Evolutionary conservation across 768 basidiomycete genomes (phyloP).

Genomic region (Mycena vulgaris): DNA sequence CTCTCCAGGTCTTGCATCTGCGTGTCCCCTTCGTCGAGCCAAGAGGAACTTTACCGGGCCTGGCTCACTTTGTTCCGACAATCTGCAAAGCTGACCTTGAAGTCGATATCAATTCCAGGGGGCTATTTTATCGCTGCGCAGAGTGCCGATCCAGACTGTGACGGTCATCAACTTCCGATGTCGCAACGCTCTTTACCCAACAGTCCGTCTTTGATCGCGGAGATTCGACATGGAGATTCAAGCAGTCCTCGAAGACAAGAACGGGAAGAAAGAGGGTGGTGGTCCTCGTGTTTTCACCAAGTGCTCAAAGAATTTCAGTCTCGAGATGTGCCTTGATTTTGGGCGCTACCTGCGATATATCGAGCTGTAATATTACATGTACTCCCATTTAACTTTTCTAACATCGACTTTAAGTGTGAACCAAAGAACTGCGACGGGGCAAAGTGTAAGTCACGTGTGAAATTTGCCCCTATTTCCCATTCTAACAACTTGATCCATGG

Average conservation of each 20-base stretch:
- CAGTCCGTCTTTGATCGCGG: slow-evolving; percentile 36
- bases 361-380: no score
- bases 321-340: slow-evolving; percentile 23
- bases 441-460: no score
- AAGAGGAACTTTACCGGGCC: slow-evolving; percentile 29
- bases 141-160: neutral
- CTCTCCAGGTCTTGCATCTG: slow-evolving; percentile 34
- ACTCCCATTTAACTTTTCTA: no score
- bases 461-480: no score
- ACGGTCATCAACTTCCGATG: slow-evolving; percentile 6
- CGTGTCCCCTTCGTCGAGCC: slow-evolving; percentile 11
- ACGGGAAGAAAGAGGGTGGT: slow-evolving; percentile 37
- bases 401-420: no score
- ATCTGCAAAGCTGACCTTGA: slow-evolving; percentile 32
- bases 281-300: slow-evolving; percentile 34
- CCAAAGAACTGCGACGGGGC: no score
- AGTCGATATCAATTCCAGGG: slow-evolving; percentile 29
- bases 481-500: no score
- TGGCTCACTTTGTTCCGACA: slow-evolving; percentile 32
- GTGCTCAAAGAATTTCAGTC: slow-evolving; percentile 34
- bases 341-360: neutral
- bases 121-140: neutral
- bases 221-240: slow-evolving; percentile 15
- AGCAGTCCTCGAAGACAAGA: slow-evolving; percentile 30
- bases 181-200: slow-evolving; percentile 33